These are phyloP conservation scores for Mrakia hoshinonis DNA, from an alignment of 768 basidiomycete genomes.

Conservation along the genomic window DNA sequence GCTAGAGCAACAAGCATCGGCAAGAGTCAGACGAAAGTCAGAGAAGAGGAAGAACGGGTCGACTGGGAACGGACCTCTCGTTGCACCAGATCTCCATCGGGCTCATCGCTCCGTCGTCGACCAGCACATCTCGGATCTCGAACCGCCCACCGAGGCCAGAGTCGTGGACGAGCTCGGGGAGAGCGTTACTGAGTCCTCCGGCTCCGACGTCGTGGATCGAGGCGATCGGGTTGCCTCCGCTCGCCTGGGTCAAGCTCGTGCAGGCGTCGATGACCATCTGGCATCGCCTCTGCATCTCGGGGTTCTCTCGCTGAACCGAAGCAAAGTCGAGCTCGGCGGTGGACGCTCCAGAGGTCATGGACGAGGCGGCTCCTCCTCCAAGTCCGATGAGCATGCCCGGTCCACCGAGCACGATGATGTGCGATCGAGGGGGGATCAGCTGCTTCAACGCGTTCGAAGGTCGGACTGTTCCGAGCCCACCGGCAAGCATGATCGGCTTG, in stretches of 20 bases:
- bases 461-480: conserved; percentile 88
- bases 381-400: conserved; percentile 94
- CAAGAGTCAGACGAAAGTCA: not conserved
- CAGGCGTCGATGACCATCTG: conserved; percentile 97
- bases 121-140: conserved; percentile 85
- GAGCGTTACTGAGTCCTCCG: conserved; percentile 88
- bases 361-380: conserved; percentile 92
- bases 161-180: conserved; percentile 95
- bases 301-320: conserved; percentile 93
- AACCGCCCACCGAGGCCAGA: conserved; percentile 81
- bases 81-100: conserved; percentile 99
- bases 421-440: conserved; percentile 67
- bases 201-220: conserved; percentile 98
- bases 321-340: conserved; percentile 94
- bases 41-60: not conserved
- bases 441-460: conserved; percentile 72
- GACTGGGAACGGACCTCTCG: conserved; percentile 47
- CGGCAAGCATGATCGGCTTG: conserved; percentile 99
- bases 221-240: conserved; percentile 62
- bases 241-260: conserved; percentile 48
- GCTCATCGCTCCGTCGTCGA: conserved; percentile 87
- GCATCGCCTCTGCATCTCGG: conserved; percentile 94
- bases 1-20: conserved; percentile 33
- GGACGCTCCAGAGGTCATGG: conserved; percentile 80
- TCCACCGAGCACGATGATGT: conserved; percentile 85